Base-by-base conservation (phyloP, 208 protist genomes). In the Acanthamoeba healyi region DNA sequence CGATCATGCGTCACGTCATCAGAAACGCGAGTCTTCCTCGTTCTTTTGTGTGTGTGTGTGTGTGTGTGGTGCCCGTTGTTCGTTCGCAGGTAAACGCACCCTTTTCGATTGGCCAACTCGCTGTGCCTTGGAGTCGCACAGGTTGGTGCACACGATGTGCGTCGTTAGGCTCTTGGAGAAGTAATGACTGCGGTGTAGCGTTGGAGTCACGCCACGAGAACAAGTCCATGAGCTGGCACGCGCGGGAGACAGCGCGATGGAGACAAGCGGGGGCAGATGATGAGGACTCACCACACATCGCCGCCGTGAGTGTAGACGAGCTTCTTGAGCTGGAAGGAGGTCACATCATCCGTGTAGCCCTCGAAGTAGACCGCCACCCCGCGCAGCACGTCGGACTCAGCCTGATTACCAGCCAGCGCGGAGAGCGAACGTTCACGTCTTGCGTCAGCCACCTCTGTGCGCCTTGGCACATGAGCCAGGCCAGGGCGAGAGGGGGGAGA, bases 71-170 rank as follows among this genome's bases (percentile, higher is more conserved):
- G n/a, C n/a, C n/a, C n/a, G n/a, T n/a, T n/a, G 44, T 15, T 15
- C 44, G 74, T 49, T 44, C 46, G 36, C 24, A 56, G 74, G 74
- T 15, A 26, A 22, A 24, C 38, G 42, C 19, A 51, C 70, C 40
- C 36, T 93, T 29, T 14, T 3, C 3, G 67, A 56, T 22, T 63
- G 91, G 15, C 49, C 49, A 2, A 93, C 46, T 15, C 67, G 40
- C 70, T 56, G 58, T 29, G 42, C n/a, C 29, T 93, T 93, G 89
- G 46, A 67, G 29, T n/a, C 32, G 32, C 46, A 93, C 0, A 93
- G 63, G 24, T 93, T 93, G 29, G 89, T 93, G 32, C 89, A 93
- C n/a, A 93, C 67, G 44, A 93, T 65, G 49, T 93, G 89, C 32
- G 89, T 93, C 26, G 89, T 93, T 3, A 32, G 40, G 4, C n/a